Conservation (phyloP, 176 grass and related monocot genomes). For the Urochloa ruziziensis region DNA sequence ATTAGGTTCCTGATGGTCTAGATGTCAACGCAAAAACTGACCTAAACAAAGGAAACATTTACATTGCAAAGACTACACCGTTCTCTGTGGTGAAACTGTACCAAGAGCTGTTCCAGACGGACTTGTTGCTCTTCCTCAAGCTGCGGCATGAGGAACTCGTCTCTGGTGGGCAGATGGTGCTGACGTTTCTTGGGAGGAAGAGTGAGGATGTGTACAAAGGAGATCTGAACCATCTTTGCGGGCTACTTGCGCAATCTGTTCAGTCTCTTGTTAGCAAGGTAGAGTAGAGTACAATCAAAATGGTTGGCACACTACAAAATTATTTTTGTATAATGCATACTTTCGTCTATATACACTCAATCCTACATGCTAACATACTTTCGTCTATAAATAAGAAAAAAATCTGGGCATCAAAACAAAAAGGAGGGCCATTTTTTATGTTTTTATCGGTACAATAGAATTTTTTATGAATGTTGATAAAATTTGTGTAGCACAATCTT, state of each 20-base stretch:
- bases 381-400: not conserved
- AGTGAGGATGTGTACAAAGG: not conserved
- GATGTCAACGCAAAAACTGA: no score
- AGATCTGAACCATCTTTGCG: not conserved
- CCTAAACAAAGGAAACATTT: not conserved
- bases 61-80: conserved; percentile 24
- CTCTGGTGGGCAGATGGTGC: conserved; percentile 33
- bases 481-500: not conserved
- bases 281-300: not conserved
- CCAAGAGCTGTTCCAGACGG: conserved; percentile 30
- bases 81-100: conserved; percentile 25
- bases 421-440: not conserved
- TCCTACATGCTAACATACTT: not conserved
- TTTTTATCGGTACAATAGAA: not conserved
- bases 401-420: not conserved
- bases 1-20: not conserved
- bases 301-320: not conserved
- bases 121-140: conserved; percentile 39
- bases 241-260: not conserved
- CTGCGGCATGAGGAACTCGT: conserved; percentile 30
- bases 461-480: no score
- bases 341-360: not conserved
- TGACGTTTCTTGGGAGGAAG: conserved; percentile 40
- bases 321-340: no score
- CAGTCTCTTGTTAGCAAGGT: not conserved